Evolutionary conservation across 2,329 filamentous ascomycete genomes (phyloP).

Genomic region (Trichophyton verrucosum): DNA sequence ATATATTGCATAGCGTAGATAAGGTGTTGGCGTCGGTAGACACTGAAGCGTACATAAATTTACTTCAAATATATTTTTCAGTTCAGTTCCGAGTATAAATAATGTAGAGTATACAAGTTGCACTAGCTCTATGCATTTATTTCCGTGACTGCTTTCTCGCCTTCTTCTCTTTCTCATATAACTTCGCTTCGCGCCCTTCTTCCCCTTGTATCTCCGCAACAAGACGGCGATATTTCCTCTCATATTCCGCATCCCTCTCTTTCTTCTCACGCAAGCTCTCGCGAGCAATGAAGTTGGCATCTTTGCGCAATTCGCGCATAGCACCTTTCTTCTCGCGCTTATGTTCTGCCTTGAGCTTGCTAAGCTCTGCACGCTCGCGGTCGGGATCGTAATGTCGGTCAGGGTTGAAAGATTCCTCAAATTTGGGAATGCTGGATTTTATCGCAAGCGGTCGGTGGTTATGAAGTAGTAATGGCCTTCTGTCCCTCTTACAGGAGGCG

Average conservation of each 20-base stretch:
- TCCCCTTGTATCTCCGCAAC: conserved; percentile 92
- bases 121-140: not conserved
- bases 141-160: conserved; percentile 43
- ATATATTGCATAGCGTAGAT: not conserved
- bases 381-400: conserved; percentile 96
- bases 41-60: not conserved
- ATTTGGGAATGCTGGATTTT: conserved; percentile 79
- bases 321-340: conserved; percentile 93
- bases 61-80: not conserved
- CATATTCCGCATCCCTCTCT: conserved; percentile 82
- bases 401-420: conserved; percentile 90
- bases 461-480: conserved; percentile 75
- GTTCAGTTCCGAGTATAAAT: no score
- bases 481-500: conserved; percentile 49
- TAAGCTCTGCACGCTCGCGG: conserved; percentile 70
- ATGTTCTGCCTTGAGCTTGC: conserved; percentile 77
- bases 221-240: conserved; percentile 86
- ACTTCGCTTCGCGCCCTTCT: conserved; percentile 75
- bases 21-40: not conserved
- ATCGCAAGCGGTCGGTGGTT: conserved; percentile 80
- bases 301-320: conserved; percentile 86
- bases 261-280: conserved; percentile 89
- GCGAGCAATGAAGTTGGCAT: conserved; percentile 82
- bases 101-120: not conserved
- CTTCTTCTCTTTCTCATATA: conserved; percentile 76